Evolutionary conservation across 306 rosid species (phyloP), one percentile per base, ranked within the genome.

Genomic region (Trifolium dubium): DNA sequence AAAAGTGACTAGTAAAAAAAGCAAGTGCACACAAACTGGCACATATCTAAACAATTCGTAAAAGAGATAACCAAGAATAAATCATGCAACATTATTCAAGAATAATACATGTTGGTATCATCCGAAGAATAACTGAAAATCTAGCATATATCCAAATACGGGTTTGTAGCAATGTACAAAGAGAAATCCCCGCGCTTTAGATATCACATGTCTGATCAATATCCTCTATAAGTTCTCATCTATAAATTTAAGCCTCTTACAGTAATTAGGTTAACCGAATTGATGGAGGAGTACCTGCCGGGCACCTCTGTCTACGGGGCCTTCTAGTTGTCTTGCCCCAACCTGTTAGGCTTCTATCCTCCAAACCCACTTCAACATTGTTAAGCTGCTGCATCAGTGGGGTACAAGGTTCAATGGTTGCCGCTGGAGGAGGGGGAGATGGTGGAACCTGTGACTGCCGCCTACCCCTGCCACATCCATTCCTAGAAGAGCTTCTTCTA

Each of bases 291-390:
- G 83, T 89, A 76, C 90, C 96, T 37, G 94, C 88, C 6, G 94
- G 94, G 55, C 78, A 87, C 77, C 98, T 81, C 75, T 89, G 97
- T 78, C 98, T 71, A 3, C 98, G 97, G 61, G 97, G 97, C 76
- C 98, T 80, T 79, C 98, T 84, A 8, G 97, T 83, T 66, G 97
- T 93, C 85, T 91, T 93, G 56, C 98, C 98, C 98, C 98, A 93
- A 74, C 98, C 92, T 5, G 96, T 83, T 69, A 91, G 87, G 87
- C 90, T 91, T 84, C 92, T 85, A 76, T 93, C 97, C 75, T 93
- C 96, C 84, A 88, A 85, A 64, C 88, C 89, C 80, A 84, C 74
- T 77, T 89, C 96, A 43, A 90, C 81, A 61, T 72, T 84, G 79
- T 51, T 85, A 62, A 80, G 86, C 82, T 86, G 90, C 81, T 86